A percentile compares a stretch with the other conserved stretches of the same genome.
These are phyloP conservation scores for Primulina eburnea DNA, from an alignment of 257 asterid species.

Conservation along the genomic window DNA sequence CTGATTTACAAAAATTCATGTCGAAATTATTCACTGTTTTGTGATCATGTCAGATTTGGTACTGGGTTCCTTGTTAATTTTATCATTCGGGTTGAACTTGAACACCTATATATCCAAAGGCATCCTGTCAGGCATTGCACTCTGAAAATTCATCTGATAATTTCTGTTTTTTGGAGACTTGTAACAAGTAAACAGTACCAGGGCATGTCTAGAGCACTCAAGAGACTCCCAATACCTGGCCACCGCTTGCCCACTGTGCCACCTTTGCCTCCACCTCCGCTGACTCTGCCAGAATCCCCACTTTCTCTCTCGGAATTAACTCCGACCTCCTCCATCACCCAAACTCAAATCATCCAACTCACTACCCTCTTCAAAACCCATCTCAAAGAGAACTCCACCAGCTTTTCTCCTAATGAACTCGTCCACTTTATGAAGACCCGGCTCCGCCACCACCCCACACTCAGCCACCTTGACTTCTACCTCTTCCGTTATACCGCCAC, in stretches of 20 bases:
- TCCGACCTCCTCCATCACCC: constrained; percentile 36
- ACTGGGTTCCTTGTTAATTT: no score
- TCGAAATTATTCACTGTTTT: no score
- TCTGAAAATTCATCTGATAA: neutral
- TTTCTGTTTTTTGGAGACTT: neutral
- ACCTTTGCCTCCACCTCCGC: constrained; percentile 29
- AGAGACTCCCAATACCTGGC: constrained; percentile 23
- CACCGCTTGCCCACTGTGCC: constrained; percentile 31
- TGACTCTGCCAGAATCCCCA: constrained; percentile 21
- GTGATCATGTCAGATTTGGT: no score
- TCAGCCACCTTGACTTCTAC: constrained; percentile 82
- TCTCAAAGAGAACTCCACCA: constrained; percentile 37
- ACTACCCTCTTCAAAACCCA: constrained; percentile 43
- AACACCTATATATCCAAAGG: neutral
- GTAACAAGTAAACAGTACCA: neutral
- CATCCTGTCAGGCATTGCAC: neutral
- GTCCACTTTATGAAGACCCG: constrained; percentile 61
- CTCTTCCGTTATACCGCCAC: constrained; percentile 81
- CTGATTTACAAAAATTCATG: no score
- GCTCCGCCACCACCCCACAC: constrained; percentile 72
- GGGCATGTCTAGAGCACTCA: constrained; percentile 35
- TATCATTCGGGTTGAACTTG: no score
- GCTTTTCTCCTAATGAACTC: constrained; percentile 58
- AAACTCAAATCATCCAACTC: constrained; percentile 47
- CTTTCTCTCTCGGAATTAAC: constrained; percentile 38